Evolutionary conservation across 2,329 filamentous ascomycete species (phyloP).

Genomic region (Fusarium albidum): DNA sequence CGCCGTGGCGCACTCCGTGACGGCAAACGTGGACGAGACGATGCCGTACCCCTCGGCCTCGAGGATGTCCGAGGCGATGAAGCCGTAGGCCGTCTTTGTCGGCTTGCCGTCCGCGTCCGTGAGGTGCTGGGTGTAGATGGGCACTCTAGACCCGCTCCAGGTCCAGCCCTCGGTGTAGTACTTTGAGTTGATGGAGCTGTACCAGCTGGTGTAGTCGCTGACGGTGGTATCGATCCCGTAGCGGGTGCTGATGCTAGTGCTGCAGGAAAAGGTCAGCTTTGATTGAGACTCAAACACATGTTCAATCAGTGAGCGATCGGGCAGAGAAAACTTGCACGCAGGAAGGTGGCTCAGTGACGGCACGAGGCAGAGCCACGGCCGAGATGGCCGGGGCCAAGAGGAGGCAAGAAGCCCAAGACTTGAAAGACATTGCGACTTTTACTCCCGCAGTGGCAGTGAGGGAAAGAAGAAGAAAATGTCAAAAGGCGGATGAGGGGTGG

Average conservation of each 20-base stretch:
- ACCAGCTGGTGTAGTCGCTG: constrained; percentile 26
- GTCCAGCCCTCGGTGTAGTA: constrained; percentile 32
- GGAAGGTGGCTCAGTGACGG: background rate
- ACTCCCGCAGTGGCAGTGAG: background rate
- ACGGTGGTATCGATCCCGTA: constrained; percentile 34
- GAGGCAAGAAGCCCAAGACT: background rate
- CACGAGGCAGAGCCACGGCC: background rate
- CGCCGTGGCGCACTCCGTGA: constrained; percentile 15
- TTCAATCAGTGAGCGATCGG: too few relatives aligned
- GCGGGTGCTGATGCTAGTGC: constrained; percentile 23
- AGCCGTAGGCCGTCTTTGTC: constrained; percentile 31
- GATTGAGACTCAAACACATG: too few relatives aligned
- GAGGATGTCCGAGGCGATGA: constrained; percentile 33
- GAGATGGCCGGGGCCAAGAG: background rate
- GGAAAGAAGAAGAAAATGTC: background rate
- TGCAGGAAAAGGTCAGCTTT: background rate
- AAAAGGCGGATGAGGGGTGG: background rate
- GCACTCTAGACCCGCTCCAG: constrained; percentile 27
- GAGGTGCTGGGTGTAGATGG: constrained; percentile 25
- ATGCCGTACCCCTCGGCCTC: constrained; percentile 33
- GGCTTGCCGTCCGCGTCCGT: constrained; percentile 16
- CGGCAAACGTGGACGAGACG: constrained; percentile 11
- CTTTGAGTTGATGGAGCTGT: constrained; percentile 29
- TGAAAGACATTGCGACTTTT: background rate
- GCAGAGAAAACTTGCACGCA: background rate